Percentiles rank a stretch among this genome's conserved stretches.
These are phyloP conservation scores for Apodospora peruviana DNA, from an alignment of 495 filamentous ascomycete genomes.

Conservation along the genomic window DNA sequence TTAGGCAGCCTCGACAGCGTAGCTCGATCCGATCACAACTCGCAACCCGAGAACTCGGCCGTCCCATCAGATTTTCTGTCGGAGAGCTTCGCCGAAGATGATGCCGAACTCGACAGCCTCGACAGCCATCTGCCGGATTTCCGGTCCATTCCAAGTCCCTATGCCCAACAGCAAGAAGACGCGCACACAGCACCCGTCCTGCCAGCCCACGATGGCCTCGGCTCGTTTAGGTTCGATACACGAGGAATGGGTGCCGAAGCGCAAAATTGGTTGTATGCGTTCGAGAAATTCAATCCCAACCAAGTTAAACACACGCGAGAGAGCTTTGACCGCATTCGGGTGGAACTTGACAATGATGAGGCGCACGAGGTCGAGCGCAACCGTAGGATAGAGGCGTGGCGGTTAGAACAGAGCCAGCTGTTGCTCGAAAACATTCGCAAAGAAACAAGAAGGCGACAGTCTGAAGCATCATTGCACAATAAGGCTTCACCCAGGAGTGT, in stretches of 20 bases:
- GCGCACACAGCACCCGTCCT: slow-evolving; percentile 53
- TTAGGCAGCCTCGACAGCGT: slow-evolving; percentile 75
- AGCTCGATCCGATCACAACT: slow-evolving; percentile 42
- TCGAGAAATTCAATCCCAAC: slow-evolving; percentile 73
- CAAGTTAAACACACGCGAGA: slow-evolving; percentile 63
- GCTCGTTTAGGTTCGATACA: slow-evolving; percentile 59
- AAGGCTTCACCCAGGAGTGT: slow-evolving; percentile 2
- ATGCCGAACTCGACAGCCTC: slow-evolving; percentile 81
- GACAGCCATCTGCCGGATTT: slow-evolving; percentile 88
- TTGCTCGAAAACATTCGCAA: slow-evolving; percentile 83
- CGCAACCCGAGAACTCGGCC: slow-evolving; percentile 32
- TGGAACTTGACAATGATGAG: slow-evolving; percentile 54
- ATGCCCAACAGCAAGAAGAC: slow-evolving; percentile 30
- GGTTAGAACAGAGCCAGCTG: slow-evolving; percentile 80
- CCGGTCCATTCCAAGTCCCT: slow-evolving; percentile 55
- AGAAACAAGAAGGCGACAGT: slow-evolving; percentile 61
- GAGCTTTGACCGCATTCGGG: slow-evolving; percentile 46
- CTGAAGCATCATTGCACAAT: slow-evolving; percentile 21
- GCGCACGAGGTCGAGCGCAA: slow-evolving; percentile 62
- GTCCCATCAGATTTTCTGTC: slow-evolving; percentile 40
- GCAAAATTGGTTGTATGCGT: slow-evolving; percentile 79
- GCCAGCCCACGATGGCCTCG: slow-evolving; percentile 86
- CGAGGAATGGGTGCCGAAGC: slow-evolving; percentile 39
- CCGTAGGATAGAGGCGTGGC: slow-evolving; percentile 83
- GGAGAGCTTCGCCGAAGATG: slow-evolving; percentile 56